Evolutionary conservation across 768 basidiomycete genomes (phyloP).

Genomic region (Suillus spraguei): DNA sequence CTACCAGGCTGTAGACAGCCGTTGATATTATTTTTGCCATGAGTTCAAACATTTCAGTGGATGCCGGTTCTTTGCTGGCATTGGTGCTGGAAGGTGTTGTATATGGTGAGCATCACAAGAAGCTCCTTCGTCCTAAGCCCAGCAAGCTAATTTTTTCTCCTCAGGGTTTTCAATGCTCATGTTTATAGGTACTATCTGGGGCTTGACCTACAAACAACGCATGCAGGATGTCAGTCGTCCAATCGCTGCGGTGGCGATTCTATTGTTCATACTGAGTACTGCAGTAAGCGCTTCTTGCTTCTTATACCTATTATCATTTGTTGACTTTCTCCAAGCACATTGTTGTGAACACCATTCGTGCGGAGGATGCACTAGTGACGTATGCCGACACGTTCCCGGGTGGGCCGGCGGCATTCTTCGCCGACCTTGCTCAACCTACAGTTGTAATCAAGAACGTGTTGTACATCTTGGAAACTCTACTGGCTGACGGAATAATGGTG

Average conservation of each 20-base stretch:
- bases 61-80: no score
- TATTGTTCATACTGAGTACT: constrained; percentile 6
- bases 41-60: no score
- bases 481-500: constrained; percentile 7
- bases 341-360: constrained; percentile 7
- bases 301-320: neutral
- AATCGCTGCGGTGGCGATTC: neutral
- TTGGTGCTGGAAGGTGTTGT: neutral
- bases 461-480: constrained; percentile 15
- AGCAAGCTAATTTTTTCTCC: neutral
- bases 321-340: neutral
- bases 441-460: constrained; percentile 28
- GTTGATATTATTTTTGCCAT: no score
- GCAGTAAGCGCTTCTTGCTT: neutral
- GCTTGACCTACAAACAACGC: neutral
- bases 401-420: constrained; percentile 26
- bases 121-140: neutral
- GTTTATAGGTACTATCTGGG: neutral
- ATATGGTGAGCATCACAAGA: neutral
- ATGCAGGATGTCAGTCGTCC: neutral
- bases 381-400: constrained; percentile 22
- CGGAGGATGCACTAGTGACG: constrained; percentile 18
- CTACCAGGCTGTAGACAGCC: no score
- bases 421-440: constrained; percentile 20
- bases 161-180: neutral